Conservation (phyloP, 805 yeast species). For the Saccharomycopsis schoenii region DNA sequence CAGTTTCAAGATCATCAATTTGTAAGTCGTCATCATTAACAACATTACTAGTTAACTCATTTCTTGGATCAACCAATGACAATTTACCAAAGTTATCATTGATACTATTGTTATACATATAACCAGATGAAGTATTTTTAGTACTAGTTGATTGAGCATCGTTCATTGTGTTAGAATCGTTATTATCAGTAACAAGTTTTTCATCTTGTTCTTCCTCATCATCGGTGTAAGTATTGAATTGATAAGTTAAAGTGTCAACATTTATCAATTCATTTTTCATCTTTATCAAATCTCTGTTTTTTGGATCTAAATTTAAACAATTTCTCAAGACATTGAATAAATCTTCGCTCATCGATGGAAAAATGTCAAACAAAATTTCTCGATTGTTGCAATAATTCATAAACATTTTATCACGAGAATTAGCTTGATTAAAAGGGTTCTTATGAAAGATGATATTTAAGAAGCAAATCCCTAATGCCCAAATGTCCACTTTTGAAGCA, state of each 20-base stretch:
- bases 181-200: constrained; percentile 24
- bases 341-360: constrained; percentile 80
- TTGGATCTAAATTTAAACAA: constrained; percentile 76
- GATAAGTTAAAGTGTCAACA: constrained; percentile 67
- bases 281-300: constrained; percentile 56
- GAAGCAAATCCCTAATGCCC: constrained; percentile 80
- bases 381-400: constrained; percentile 41
- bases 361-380: constrained; percentile 85
- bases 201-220: constrained; percentile 51
- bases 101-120: neutral
- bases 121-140: constrained; percentile 17
- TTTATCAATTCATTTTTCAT: constrained; percentile 52
- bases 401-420: constrained; percentile 36
- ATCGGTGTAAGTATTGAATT: constrained; percentile 55
- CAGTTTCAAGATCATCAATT: neutral
- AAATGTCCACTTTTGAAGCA: constrained; percentile 72
- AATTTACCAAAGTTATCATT: neutral
- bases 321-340: constrained; percentile 75
- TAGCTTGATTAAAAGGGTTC: constrained; percentile 79
- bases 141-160: neutral
- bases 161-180: constrained; percentile 22
- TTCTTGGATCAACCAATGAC: constrained; percentile 1
- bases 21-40: neutral
- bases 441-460: constrained; percentile 82
- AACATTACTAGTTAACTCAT: neutral